Evolutionary conservation across 78 protist genomes (phyloP).

Genomic region (Protostelium mycophagum): DNA sequence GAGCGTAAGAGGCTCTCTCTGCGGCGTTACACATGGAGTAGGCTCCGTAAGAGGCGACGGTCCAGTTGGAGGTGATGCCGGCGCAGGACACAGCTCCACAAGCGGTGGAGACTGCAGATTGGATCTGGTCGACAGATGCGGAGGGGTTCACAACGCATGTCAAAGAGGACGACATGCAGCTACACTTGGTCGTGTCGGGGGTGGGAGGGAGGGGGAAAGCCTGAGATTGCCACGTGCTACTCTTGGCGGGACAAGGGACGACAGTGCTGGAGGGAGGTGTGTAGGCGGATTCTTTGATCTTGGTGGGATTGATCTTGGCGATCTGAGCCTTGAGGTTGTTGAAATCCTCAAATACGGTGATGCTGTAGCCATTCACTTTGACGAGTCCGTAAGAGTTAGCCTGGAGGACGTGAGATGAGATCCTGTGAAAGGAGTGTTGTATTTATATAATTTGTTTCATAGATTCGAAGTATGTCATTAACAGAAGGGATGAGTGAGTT

Average conservation of each 20-base stretch:
- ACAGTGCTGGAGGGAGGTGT: background rate
- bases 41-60: background rate
- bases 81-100: background rate
- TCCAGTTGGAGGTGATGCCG: background rate
- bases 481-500: too few relatives aligned
- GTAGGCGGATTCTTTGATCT: background rate
- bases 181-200: background rate
- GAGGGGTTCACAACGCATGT: background rate
- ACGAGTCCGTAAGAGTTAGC: background rate
- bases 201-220: background rate
- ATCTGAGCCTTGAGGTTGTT: background rate
- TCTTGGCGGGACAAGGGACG: background rate
- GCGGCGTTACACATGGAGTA: background rate
- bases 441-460: too few relatives aligned
- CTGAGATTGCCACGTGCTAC: background rate
- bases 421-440: too few relatives aligned
- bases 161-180: background rate
- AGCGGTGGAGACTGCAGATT: background rate
- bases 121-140: background rate
- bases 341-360: background rate
- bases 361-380: background rate
- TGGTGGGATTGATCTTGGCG: background rate
- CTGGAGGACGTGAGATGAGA: too few relatives aligned
- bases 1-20: background rate
- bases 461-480: too few relatives aligned